Evolutionary conservation across 345 rosid genomes (phyloP).

Genomic region (Passiflora organensis): DNA sequence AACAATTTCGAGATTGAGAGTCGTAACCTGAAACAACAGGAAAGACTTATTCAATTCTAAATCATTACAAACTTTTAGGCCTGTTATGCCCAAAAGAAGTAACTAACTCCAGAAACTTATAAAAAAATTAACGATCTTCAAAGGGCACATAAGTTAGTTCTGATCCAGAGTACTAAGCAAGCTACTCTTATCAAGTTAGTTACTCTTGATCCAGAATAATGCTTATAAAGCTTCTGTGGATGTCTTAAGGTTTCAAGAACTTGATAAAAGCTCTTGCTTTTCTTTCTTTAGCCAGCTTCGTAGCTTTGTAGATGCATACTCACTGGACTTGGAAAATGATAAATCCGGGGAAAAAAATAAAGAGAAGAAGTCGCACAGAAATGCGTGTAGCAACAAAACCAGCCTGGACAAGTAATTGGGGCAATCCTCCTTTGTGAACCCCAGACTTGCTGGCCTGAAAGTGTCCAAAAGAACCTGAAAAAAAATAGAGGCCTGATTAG

Average conservation of each 20-base stretch:
- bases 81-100: too few species aligned
- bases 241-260: not conserved
- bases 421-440: constrained; percentile 87
- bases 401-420: constrained; percentile 67
- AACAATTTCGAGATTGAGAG: constrained; percentile 84
- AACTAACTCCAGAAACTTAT: not conserved
- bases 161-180: too few species aligned
- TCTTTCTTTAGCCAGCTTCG: not conserved
- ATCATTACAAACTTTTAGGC: too few species aligned
- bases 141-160: too few species aligned
- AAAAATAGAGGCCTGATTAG: not conserved
- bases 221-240: not conserved
- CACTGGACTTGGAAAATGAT: not conserved
- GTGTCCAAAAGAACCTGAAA: constrained; percentile 90
- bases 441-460: constrained; percentile 95
- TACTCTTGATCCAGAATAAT: too few species aligned
- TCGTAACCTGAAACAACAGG: constrained; percentile 53
- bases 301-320: not conserved
- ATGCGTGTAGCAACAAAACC: constrained; percentile 93
- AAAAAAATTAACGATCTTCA: not conserved
- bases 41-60: not conserved
- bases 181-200: too few species aligned
- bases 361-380: constrained; percentile 44
- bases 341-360: not conserved
- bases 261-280: too few species aligned